phyloP scores from a whole-genome alignment of 805 yeast species.

The Hanseniaspora jakobsenii region DNA sequence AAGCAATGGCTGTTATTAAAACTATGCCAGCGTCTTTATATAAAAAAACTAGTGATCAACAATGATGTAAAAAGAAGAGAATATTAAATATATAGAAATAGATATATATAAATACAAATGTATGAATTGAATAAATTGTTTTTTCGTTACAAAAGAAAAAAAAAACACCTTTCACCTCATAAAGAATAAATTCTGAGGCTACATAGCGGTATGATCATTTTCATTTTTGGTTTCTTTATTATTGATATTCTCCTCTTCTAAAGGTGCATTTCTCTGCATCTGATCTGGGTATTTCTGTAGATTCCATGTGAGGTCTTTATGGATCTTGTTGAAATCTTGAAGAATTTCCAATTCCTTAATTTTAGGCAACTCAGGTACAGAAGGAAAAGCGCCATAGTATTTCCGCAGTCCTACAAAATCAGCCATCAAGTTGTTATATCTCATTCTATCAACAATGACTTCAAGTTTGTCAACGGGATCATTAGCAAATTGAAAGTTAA shows the following conservation, averaged over 20 bases:
- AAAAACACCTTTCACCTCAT: too few relatives aligned
- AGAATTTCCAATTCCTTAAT: conserved; percentile 61
- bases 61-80: too few relatives aligned
- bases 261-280: conserved; percentile 1
- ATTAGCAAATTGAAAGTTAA: conserved; percentile 32
- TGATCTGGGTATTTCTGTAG: conserved; percentile 9
- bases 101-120: too few relatives aligned
- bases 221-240: neutral
- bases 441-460: conserved; percentile 55
- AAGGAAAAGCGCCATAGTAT: conserved; percentile 62
- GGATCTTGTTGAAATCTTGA: conserved; percentile 43
- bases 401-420: conserved; percentile 53
- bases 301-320: conserved; percentile 13
- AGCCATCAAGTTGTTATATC: conserved; percentile 57
- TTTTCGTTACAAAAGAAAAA: too few relatives aligned
- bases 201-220: too few relatives aligned
- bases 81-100: too few relatives aligned
- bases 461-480: conserved; percentile 32
- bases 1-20: too few relatives aligned
- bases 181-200: too few relatives aligned
- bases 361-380: conserved; percentile 56
- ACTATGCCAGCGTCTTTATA: too few relatives aligned
- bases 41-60: too few relatives aligned
- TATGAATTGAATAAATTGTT: too few relatives aligned
- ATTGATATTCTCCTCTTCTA: neutral